Evolutionary conservation across 176 grass and related monocot species (phyloP), one percentile per base, ranked within the genome.

Genomic region (Oryza rufipogon): DNA sequence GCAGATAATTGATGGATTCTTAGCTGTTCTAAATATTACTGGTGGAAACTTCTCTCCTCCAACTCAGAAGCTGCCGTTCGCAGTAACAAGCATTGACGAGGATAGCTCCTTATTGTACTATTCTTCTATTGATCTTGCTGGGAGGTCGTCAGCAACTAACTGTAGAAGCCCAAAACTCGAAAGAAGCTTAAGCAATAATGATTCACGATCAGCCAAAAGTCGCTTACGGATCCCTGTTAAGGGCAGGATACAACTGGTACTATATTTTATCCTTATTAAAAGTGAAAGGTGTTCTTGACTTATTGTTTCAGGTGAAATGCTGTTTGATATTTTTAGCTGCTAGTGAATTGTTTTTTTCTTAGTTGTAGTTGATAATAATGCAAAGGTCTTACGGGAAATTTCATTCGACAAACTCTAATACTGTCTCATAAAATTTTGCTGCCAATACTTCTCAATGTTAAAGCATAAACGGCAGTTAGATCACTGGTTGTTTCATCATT

Each of bases 71-170:
- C 91, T 99, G 81, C 93, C 93, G 13, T 99, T 99, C 79, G 87
- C 91, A 42, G 97, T 96, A 84, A 92, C 91, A 67, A 94, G 91
- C 64, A 90, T 99, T 4, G 86, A 96, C 49, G 91, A 86, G 28
- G 97, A 99, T 93, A 94, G 79, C 75, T 94, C 93, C 15, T 84
- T 99, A n/a, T 38, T 99, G 75, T 99, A 99, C 56, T 99, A 99
- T 77, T 89, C 97, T 76, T 99, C 97, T 20, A 92, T 99, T 65
- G 84, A 96, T 83, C 90, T 99, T 86, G 86, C 88, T 1, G 91
- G 91, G 73, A 91, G 90, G 68, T 88, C 84, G 67, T 25, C 84
- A 70, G 68, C 78, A 14, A 85, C 89, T 78, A 85, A 86, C 70
- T 91, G 71, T 63, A 93, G 92, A 77, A 85, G 78, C 52, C 74